phyloP scores from a whole-genome alignment of 768 basidiomycete species.

The Scleroderma citrinum region DNA sequence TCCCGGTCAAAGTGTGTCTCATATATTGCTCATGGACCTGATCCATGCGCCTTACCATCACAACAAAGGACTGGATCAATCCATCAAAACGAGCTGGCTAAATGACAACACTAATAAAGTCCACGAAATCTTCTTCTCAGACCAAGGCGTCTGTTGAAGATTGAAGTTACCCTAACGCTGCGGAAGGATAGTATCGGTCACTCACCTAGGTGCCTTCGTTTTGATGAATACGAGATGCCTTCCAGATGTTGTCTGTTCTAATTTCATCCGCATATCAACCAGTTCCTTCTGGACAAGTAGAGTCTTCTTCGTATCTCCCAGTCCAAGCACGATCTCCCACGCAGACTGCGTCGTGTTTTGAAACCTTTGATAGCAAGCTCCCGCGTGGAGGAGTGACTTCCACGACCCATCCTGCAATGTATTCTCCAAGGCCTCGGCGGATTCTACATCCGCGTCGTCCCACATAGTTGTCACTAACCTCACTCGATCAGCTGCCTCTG shows the following conservation, averaged over 20 bases:
- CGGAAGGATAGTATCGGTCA: too few species aligned
- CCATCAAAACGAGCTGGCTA: too few species aligned
- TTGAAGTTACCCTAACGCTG: too few species aligned
- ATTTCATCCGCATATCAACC: neutral
- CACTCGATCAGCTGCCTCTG: neutral
- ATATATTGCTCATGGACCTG: too few species aligned
- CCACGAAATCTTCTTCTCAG: too few species aligned
- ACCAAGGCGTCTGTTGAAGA: too few species aligned
- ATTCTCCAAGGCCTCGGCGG: neutral
- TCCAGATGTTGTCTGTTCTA: neutral
- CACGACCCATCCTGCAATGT: neutral
- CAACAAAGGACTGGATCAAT: too few species aligned
- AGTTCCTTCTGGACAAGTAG: neutral
- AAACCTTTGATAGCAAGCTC: neutral
- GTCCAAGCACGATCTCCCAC: neutral
- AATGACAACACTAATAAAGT: too few species aligned
- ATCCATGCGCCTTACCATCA: too few species aligned
- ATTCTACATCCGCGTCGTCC: neutral
- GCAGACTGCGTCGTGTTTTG: neutral
- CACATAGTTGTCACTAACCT: neutral
- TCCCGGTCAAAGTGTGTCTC: too few species aligned
- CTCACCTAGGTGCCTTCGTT: too few species aligned
- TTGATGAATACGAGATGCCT: too few species aligned
- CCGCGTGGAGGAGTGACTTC: neutral
- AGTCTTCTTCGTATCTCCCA: neutral